Conservation (phyloP, 1,284 basidiomycete species). For the Malassezia equina region DNA sequence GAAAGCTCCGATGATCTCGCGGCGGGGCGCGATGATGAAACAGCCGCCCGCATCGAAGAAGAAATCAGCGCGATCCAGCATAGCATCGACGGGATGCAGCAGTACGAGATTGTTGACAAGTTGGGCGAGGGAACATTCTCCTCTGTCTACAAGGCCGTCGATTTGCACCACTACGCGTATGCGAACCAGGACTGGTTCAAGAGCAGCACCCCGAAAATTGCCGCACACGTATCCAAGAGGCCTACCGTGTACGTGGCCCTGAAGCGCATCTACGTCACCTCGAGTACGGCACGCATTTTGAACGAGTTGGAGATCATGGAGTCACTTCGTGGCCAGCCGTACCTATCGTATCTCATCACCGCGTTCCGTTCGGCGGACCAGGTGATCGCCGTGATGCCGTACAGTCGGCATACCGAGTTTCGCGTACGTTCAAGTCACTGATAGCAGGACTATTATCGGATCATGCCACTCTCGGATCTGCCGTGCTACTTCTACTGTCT, state of each 20-base stretch:
- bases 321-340: slow-evolving; percentile 52
- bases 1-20: slow-evolving; percentile 9
- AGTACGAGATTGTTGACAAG: slow-evolving; percentile 77
- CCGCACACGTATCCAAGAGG: not conserved
- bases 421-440: slow-evolving; percentile 56
- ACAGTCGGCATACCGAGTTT: slow-evolving; percentile 83
- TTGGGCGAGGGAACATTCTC: slow-evolving; percentile 94
- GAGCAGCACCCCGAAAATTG: slow-evolving; percentile 5
- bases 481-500: slow-evolving; percentile 83
- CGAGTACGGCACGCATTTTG: slow-evolving; percentile 76
- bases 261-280: slow-evolving; percentile 94
- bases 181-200: slow-evolving; percentile 66
- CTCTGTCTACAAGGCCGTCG: slow-evolving; percentile 92
- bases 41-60: slow-evolving; percentile 28
- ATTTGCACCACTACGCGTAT: slow-evolving; percentile 65
- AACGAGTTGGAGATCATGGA: slow-evolving; percentile 94
- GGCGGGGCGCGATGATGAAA: slow-evolving; percentile 17
- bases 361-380: slow-evolving; percentile 87
- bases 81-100: slow-evolving; percentile 58
- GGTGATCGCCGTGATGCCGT: slow-evolving; percentile 88
- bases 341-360: slow-evolving; percentile 66
- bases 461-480: slow-evolving; percentile 63
- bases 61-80: slow-evolving; percentile 57
- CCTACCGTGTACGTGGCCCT: slow-evolving; percentile 69
- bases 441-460: slow-evolving; percentile 62